Evolutionary conservation across 2,329 filamentous ascomycete genomes (phyloP).

Genomic region (Alternaria sp.): DNA sequence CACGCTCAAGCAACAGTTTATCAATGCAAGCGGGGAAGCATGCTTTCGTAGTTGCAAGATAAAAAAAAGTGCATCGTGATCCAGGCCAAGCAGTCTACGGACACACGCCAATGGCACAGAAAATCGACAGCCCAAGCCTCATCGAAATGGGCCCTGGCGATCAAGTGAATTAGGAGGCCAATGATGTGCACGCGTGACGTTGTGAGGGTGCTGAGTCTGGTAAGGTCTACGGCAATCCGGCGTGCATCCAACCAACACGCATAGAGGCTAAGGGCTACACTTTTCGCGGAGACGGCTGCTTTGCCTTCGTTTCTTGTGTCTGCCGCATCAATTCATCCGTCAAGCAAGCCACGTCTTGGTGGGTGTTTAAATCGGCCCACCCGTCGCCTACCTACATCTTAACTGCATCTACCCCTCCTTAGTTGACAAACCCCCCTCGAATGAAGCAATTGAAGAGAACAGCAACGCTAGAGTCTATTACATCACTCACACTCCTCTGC

Average conservation of each 20-base stretch:
- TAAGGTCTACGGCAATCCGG: conserved; percentile 40
- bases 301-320: conserved; percentile 23
- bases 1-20: conserved; percentile 14
- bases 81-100: conserved; percentile 7
- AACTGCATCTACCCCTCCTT: conserved; percentile 49
- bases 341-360: conserved; percentile 39
- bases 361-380: conserved; percentile 41
- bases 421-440: conserved; percentile 31
- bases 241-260: conserved; percentile 14
- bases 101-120: conserved; percentile 15
- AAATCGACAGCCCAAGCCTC: conserved; percentile 19
- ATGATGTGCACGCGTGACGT: conserved; percentile 46
- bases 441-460: conserved; percentile 9
- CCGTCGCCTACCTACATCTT: conserved; percentile 38
- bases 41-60: conserved; percentile 4
- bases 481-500: conserved; percentile 13
- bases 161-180: conserved; percentile 28
- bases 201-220: conserved; percentile 31
- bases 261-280: conserved; percentile 18
- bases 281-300: conserved; percentile 25
- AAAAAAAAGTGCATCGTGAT: conserved; percentile 13
- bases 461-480: conserved; percentile 21
- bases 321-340: conserved; percentile 31
- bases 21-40: conserved; percentile 19
- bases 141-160: conserved; percentile 37